Conservation (phyloP, 1,284 basidiomycete genomes). For the Microbotryum saponariae region DNA sequence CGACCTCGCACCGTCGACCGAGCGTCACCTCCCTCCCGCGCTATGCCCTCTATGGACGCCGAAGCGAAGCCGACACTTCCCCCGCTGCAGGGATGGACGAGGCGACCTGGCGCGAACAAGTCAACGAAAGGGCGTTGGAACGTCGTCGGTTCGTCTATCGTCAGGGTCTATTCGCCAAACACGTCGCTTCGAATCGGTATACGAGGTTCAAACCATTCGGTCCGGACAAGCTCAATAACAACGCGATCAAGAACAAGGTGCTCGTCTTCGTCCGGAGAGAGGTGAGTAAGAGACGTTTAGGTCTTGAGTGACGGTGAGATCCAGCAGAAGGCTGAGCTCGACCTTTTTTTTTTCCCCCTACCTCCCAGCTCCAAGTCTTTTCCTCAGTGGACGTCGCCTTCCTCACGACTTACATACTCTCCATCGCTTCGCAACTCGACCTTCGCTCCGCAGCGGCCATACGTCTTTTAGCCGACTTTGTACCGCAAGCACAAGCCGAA, state of each 20-base stretch:
- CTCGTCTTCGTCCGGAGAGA: conserved; percentile 38
- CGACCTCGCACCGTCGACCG: not conserved
- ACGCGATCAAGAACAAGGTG: conserved; percentile 25
- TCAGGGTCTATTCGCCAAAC: conserved; percentile 34
- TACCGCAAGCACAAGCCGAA: conserved; percentile 30
- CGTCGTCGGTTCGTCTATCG: conserved; percentile 36
- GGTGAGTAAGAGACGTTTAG: conserved; percentile 3
- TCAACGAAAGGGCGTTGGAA: conserved; percentile 33
- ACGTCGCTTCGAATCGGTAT: conserved; percentile 38
- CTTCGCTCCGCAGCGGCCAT: conserved; percentile 34
- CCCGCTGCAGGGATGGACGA: conserved; percentile 7
- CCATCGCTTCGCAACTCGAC: conserved; percentile 36
- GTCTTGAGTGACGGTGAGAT: too few relatives aligned
- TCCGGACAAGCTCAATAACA: conserved; percentile 25
- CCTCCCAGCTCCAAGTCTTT: conserved; percentile 33
- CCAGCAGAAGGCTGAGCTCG: too few relatives aligned
- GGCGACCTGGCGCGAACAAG: conserved; percentile 20
- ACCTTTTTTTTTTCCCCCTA: too few relatives aligned
- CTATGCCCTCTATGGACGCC: conserved; percentile 25
- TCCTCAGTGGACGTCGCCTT: conserved; percentile 38
- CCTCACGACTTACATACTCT: conserved; percentile 36
- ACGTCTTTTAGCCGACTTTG: conserved; percentile 36
- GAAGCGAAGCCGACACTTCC: not conserved
- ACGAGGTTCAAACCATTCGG: conserved; percentile 35
- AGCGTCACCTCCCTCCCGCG: conserved; percentile 16